Base-by-base conservation (phyloP, 148 eudicot species). In the Chenopodium formosanum region DNA sequence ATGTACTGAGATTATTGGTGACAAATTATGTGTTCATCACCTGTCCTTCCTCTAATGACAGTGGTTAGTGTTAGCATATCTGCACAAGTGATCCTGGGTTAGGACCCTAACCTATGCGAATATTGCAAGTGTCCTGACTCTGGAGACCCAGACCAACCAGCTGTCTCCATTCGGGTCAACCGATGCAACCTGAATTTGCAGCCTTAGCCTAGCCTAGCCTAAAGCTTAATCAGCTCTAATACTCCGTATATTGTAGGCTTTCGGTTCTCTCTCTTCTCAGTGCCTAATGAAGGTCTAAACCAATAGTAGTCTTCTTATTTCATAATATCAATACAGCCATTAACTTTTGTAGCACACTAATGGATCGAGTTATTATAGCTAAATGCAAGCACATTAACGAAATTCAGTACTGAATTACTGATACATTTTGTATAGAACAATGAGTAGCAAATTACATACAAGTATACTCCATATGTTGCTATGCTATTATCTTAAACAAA, bases 361-460 rank as follows among this genome's bases (percentile, higher is more conserved):
- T 27, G 29, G 29, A 27, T 27, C 29, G 0, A 72, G 52, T 53
- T 72, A 25, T 72, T 72, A 9, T 20, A 44, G 52, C 13, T 17
- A 48, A 1, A 48, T 37, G 12, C 22, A 4, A 70, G 44, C 74
- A 19, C 52, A 25, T 29, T 9, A 47, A 20, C n/a, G 71, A 62
- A 46, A 32, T 22, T 7, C 40, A 46, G 47, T 22, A 63, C 17
- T 25, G 22, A 53, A 48, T 48, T 10, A 10, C 52, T 56, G 62
- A 48, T 63, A 9, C 70, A 56, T 16, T 67, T 19, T 11, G 20
- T 17, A 48, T 20, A 70, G 23, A 64, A 62, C 46, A 32, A 31
- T 71, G 31, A 65, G 53, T 80, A 46, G 70, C 47, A 46, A 80
- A 79, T 64, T 77, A 82, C 63, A 53, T 14, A 62, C 56, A 79